These are phyloP conservation scores for Metschnikowia lunata DNA, from an alignment of 805 yeast genomes.

Conservation along the genomic window DNA sequence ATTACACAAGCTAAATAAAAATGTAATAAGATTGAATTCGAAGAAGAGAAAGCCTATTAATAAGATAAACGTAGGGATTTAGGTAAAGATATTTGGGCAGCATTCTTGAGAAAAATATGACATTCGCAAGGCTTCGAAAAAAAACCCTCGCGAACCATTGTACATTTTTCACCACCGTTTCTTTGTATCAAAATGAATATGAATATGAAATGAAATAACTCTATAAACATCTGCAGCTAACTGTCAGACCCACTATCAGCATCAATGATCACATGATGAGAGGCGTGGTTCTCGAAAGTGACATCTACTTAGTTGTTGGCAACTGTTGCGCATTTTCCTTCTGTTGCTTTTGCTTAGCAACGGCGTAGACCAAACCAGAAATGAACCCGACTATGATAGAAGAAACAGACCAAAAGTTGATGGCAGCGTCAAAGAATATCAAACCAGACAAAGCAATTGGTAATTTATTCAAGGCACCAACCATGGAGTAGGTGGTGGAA, in stretches of 20 bases:
- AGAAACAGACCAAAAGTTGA: slow-evolving; percentile 84
- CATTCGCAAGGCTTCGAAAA: too few relatives aligned
- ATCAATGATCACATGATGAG: neutral
- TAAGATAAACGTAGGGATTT: too few relatives aligned
- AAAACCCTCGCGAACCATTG: too few relatives aligned
- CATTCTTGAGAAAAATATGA: too few relatives aligned
- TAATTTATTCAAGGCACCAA: slow-evolving; percentile 96
- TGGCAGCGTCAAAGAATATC: slow-evolving; percentile 90
- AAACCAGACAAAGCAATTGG: slow-evolving; percentile 96
- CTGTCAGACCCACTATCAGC: neutral
- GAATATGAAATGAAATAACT: neutral
- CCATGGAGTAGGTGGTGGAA: slow-evolving; percentile 98
- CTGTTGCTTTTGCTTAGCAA: slow-evolving; percentile 89
- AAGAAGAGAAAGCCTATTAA: too few relatives aligned
- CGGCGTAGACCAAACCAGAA: slow-evolving; percentile 94
- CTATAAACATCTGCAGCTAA: slow-evolving; percentile 1
- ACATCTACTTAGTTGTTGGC: slow-evolving; percentile 22
- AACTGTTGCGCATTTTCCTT: slow-evolving; percentile 36
- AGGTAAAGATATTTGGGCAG: too few relatives aligned
- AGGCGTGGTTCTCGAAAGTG: neutral
- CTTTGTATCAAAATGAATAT: too few relatives aligned
- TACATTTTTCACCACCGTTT: too few relatives aligned
- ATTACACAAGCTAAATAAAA: too few relatives aligned
- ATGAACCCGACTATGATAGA: slow-evolving; percentile 91
- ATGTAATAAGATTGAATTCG: too few relatives aligned